Percentiles rank a stretch among this genome's conserved stretches.
These are phyloP conservation scores for Fomes fomentarius DNA, from an alignment of 1,284 basidiomycete genomes.

Conservation along the genomic window DNA sequence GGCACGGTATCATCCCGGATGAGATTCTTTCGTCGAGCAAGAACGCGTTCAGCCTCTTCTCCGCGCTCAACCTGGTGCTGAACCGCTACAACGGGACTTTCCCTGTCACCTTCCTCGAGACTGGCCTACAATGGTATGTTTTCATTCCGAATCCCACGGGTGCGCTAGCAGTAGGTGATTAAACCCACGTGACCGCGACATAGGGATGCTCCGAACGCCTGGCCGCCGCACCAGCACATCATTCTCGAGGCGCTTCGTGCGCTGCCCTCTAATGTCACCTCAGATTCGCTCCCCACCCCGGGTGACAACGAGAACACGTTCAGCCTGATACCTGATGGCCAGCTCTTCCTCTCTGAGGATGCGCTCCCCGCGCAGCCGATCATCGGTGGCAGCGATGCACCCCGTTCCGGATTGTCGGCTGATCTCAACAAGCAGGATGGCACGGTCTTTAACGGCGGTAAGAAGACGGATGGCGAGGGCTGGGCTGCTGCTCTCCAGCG, in stretches of 20 bases:
- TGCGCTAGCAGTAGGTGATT: background rate
- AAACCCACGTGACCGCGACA: background rate
- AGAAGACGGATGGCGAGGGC: conserved; percentile 60
- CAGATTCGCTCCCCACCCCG: conserved; percentile 51
- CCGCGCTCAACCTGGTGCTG: conserved; percentile 75
- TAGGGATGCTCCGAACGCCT: conserved; percentile 78
- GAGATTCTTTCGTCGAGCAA: conserved; percentile 60
- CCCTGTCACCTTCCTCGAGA: conserved; percentile 75
- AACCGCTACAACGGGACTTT: conserved; percentile 85
- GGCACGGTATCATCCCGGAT: conserved; percentile 83
- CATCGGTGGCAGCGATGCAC: conserved; percentile 52
- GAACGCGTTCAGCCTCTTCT: conserved; percentile 76
- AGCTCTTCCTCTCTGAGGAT: conserved; percentile 70
- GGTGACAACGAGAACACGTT: conserved; percentile 59
- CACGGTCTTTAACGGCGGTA: conserved; percentile 78
- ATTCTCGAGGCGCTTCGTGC: conserved; percentile 76
- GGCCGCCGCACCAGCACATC: conserved; percentile 90
- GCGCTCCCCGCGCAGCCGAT: conserved; percentile 72
- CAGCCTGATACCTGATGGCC: conserved; percentile 70
- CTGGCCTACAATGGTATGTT: conserved; percentile 80
- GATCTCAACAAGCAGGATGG: conserved; percentile 64
- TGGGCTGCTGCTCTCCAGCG: conserved; percentile 70
- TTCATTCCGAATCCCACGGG: conserved; percentile 11
- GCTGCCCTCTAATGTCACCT: conserved; percentile 71
- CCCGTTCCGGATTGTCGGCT: conserved; percentile 50